Percentiles rank a stretch among this genome's conserved stretches.
phyloP scores from a whole-genome alignment of 1,284 basidiomycete genomes.

The Cutaneotrichosporon sp. region DNA sequence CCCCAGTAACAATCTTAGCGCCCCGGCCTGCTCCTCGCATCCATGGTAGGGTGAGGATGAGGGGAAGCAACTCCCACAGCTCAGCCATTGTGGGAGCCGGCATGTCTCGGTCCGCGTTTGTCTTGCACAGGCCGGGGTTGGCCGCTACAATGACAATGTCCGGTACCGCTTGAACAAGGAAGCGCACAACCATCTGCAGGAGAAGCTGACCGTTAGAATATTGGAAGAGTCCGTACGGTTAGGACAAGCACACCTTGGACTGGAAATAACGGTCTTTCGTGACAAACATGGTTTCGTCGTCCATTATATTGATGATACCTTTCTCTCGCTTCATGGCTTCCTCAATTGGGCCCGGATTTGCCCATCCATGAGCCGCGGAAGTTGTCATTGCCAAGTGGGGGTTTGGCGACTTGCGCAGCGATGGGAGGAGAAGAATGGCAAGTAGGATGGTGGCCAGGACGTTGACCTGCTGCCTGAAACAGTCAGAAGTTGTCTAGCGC shows the following conservation, averaged over 20 bases:
- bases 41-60: not conserved
- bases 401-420: constrained; percentile 3
- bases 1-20: not conserved
- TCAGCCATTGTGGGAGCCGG: not conserved
- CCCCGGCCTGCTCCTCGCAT: not conserved
- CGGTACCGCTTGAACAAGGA: constrained; percentile 13
- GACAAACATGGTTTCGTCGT: constrained; percentile 10
- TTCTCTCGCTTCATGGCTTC: not conserved
- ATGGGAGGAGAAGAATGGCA: constrained; percentile 18
- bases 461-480: constrained; percentile 18
- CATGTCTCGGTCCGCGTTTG: constrained; percentile 20
- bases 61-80: not conserved
- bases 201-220: constrained; percentile 14
- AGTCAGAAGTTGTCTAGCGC: too few species aligned
- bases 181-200: constrained; percentile 21
- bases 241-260: constrained; percentile 18
- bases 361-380: constrained; percentile 16
- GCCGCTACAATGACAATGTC: constrained; percentile 11
- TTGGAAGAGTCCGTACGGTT: not conserved
- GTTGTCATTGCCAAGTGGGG: constrained; percentile 14
- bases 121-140: constrained; percentile 17
- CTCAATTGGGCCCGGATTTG: not conserved
- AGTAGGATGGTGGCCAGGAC: constrained; percentile 21
- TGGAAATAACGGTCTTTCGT: constrained; percentile 14
- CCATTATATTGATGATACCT: constrained; percentile 6